Base-by-base conservation (phyloP, 1,284 basidiomycete genomes). In the Sporisorium graminicola region DNA sequence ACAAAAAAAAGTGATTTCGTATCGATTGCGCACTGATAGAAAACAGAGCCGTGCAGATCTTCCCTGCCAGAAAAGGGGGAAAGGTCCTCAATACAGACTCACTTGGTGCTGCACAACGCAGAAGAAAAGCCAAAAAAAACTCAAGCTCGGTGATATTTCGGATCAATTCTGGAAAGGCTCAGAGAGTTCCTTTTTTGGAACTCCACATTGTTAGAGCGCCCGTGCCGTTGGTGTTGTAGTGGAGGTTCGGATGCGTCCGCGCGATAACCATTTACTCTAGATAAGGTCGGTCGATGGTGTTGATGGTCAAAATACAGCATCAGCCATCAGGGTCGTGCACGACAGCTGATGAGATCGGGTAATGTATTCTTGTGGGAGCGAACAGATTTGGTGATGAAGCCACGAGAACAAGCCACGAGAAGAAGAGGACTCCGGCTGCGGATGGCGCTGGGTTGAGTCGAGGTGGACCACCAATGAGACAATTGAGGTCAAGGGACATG, bases 1-100 rank as follows among this genome's bases (percentile, higher is more conserved):
- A 5, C 29, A 37, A 6, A 18, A 40, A n/a, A 18, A 29, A 24
- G 55, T 58, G 65, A 62, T 58, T 68, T 58, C 65, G 58, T 62
- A 68, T 68, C 65, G 65, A 68, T 68, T 29, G 65, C 59, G 42
- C 56, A 37, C 24, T 57, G 55, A 57, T 47, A 57, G 61, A 58
- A 65, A 42, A 31, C 43, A 42, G 35, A 65, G 47, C 63, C 63
- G 63, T 58, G 63, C 63, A 58, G 63, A 56, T 26, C 56, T 47
- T 22, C 40, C 24, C 8, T 12, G 44, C 27, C 27, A 50, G 33
- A 49, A 18, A 26, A 55, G 22, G 16, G 40, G 24, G 14, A 18
- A 46, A 5, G 26, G 18, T n/a, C 37, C 24, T n/a, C 33, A 53
- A 33, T 6, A 55, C 8, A 61, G 43, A 43, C 13, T 47, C 35